These are phyloP conservation scores for Cladosporium oxysporum DNA, from an alignment of 2,329 filamentous ascomycete genomes.

Conservation along the genomic window DNA sequence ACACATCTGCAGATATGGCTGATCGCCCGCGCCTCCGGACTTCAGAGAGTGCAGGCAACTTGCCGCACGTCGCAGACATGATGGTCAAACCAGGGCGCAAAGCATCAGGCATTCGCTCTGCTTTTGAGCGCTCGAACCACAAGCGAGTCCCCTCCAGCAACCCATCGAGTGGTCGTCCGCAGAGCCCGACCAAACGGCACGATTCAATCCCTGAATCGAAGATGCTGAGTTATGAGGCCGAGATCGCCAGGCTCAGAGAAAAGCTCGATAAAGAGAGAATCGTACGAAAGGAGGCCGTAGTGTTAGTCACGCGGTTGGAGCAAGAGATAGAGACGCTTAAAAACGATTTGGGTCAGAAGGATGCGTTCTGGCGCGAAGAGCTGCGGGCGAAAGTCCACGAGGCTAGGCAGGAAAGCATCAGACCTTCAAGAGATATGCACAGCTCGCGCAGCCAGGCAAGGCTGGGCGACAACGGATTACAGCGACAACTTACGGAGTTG, in stretches of 20 bases:
- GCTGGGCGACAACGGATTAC: constrained; percentile 17
- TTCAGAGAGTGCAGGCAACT: background rate
- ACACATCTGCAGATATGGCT: background rate
- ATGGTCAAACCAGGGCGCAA: background rate
- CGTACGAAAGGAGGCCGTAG: constrained; percentile 25
- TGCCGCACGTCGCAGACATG: constrained; percentile 2
- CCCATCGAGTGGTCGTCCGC: background rate
- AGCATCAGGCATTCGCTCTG: constrained; percentile 11
- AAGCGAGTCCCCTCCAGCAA: background rate
- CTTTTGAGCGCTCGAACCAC: constrained; percentile 14
- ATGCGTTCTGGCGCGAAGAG: constrained; percentile 23
- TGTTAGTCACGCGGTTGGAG: constrained; percentile 20
- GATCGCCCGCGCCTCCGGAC: background rate
- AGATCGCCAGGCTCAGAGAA: constrained; percentile 26
- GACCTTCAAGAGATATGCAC: background rate
- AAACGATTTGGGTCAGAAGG: constrained; percentile 20
- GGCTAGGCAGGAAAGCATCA: background rate
- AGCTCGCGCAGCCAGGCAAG: background rate
- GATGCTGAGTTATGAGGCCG: constrained; percentile 20
- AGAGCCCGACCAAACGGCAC: constrained; percentile 10
- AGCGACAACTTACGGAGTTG: constrained; percentile 64
- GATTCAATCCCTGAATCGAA: background rate
- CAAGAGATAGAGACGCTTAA: constrained; percentile 22
- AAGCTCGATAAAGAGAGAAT: constrained; percentile 30
- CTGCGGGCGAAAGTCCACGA: constrained; percentile 20